Evolutionary conservation across 495 filamentous ascomycete species (phyloP).

Genomic region (Lepraria neglecta): DNA sequence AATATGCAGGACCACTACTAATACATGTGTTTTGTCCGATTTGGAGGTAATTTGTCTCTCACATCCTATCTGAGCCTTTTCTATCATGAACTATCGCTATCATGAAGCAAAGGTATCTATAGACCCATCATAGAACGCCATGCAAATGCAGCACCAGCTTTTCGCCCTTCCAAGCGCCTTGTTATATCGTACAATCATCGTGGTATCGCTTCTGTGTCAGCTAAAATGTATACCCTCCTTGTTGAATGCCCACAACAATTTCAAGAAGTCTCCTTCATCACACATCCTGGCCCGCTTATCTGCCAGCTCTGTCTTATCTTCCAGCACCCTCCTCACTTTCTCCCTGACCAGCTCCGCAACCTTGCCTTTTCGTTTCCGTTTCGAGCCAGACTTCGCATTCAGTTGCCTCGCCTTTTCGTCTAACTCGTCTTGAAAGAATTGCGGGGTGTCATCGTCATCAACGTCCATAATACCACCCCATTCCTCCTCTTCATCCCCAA

Average conservation of each 20-base stretch:
- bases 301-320: slow-evolving; percentile 65
- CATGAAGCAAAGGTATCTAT: background rate
- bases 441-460: slow-evolving; percentile 56
- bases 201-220: slow-evolving; percentile 34
- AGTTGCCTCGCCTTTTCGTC: slow-evolving; percentile 14
- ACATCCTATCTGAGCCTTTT: background rate
- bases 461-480: slow-evolving; percentile 49
- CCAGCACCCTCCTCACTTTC: slow-evolving; percentile 76
- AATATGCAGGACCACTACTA: too few relatives aligned
- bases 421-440: slow-evolving; percentile 67
- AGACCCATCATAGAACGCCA: background rate
- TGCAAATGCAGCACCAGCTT: background rate
- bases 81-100: background rate
- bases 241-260: slow-evolving; percentile 70
- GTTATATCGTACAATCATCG: background rate
- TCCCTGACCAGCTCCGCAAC: slow-evolving; percentile 70
- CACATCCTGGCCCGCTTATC: slow-evolving; percentile 78
- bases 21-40: too few relatives aligned
- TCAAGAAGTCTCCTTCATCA: slow-evolving; percentile 86
- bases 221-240: slow-evolving; percentile 90
- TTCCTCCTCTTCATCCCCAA: slow-evolving; percentile 39
- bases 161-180: background rate
- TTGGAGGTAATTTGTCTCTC: background rate
- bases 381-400: slow-evolving; percentile 19
- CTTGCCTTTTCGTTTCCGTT: slow-evolving; percentile 64